A percentile compares a stretch with the other conserved stretches of the same genome.
These are phyloP conservation scores for Phytophthora kernoviae DNA, from an alignment of 352 stramenopile species.

Conservation along the genomic window DNA sequence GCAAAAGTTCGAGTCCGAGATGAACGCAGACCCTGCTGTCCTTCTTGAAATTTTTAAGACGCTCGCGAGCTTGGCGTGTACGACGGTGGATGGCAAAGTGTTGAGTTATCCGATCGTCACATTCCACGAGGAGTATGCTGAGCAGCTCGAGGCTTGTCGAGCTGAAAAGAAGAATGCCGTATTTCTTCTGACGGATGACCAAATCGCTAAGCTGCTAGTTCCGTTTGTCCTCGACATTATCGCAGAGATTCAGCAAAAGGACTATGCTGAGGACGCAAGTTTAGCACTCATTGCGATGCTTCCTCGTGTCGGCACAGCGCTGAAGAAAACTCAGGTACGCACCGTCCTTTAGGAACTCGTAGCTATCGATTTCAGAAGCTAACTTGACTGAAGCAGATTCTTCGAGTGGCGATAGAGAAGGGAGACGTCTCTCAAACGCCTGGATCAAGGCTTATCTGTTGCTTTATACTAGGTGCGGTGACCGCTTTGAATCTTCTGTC, in stretches of 20 bases:
- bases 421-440: conserved; percentile 81
- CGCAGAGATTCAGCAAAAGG: conserved; percentile 78
- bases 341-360: background rate
- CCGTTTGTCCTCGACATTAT: conserved; percentile 78
- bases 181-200: conserved; percentile 78
- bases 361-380: background rate
- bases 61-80: conserved; percentile 55
- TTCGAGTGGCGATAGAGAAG: conserved; percentile 84
- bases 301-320: conserved; percentile 50
- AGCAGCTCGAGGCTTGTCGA: conserved; percentile 46
- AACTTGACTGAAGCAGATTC: conserved; percentile 50
- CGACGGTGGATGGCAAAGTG: conserved; percentile 77
- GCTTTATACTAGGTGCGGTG: conserved; percentile 69
- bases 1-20: conserved; percentile 72
- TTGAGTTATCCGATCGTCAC: conserved; percentile 55
- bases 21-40: conserved; percentile 43
- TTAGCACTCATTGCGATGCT: conserved; percentile 60
- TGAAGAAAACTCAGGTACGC: conserved; percentile 81
- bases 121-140: conserved; percentile 70
- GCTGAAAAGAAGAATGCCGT: conserved; percentile 64
- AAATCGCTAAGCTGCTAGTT: conserved; percentile 74
- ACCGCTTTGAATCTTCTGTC: conserved; percentile 74
- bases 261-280: conserved; percentile 72
- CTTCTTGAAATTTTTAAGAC: conserved; percentile 68
- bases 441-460: conserved; percentile 81